Conservation (phyloP, 2,329 filamentous ascomycete genomes). For the Neofusicoccum sp. region DNA sequence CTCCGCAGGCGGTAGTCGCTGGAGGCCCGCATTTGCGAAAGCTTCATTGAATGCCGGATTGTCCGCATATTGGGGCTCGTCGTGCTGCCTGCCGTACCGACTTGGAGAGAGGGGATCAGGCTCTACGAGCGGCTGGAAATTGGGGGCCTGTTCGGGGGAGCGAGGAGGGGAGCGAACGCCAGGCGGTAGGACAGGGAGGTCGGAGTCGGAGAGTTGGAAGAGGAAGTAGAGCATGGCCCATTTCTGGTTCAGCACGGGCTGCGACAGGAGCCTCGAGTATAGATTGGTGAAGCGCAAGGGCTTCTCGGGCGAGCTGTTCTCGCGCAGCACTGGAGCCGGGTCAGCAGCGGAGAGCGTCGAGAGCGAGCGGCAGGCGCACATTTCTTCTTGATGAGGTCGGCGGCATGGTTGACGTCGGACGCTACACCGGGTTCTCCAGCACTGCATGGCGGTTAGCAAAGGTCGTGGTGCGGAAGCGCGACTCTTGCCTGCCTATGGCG, state of each 20-base stretch:
- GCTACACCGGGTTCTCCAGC: conserved; percentile 54
- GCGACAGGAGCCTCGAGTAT: conserved; percentile 82
- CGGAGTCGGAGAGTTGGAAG: conserved; percentile 72
- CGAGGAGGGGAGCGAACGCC: conserved; percentile 2
- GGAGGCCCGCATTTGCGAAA: conserved; percentile 47
- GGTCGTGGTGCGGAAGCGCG: conserved; percentile 44
- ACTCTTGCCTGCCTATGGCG: conserved; percentile 41
- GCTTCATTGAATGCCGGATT: conserved; percentile 46
- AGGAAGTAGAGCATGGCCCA: conserved; percentile 95
- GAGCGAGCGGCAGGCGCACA: conserved; percentile 33
- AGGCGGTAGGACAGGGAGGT: conserved; percentile 46
- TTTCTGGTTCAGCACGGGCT: conserved; percentile 91
- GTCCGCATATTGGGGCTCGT: conserved; percentile 20
- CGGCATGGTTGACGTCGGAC: conserved; percentile 83
- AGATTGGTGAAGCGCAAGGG: conserved; percentile 86
- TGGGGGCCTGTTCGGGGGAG: conserved; percentile 18
- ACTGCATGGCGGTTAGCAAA: conserved; percentile 24
- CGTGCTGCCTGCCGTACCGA: neutral
- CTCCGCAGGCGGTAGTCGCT: conserved; percentile 36
- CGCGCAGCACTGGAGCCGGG: conserved; percentile 60
- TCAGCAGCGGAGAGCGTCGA: conserved; percentile 20
- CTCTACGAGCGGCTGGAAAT: conserved; percentile 1
- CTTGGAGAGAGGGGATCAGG: neutral
- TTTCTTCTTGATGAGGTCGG: conserved; percentile 86
- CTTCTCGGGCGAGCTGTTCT: conserved; percentile 69